phyloP scores from a whole-genome alignment of 2,329 filamentous ascomycete species.

The Aspergillus hiratsukae region DNA sequence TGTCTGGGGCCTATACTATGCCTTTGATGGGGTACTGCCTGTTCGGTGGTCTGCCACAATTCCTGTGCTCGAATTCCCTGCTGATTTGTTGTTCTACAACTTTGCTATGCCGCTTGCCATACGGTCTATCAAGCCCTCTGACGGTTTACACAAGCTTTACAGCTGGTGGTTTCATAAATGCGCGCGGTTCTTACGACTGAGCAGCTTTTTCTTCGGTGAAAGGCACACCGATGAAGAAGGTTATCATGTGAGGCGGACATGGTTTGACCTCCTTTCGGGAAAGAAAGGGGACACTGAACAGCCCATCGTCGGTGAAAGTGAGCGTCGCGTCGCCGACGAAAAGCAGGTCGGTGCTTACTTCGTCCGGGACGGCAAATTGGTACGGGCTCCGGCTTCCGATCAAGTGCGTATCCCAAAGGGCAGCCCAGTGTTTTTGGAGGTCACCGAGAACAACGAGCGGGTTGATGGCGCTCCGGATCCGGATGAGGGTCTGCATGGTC shows the following conservation, averaged over 20 bases:
- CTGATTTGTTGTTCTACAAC: constrained; percentile 94
- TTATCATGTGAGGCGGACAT: constrained; percentile 56
- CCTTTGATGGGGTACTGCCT: constrained; percentile 69
- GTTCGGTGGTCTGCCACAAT: constrained; percentile 92
- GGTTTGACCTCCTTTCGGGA: constrained; percentile 42
- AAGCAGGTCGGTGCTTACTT: constrained; percentile 47
- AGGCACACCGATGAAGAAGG: constrained; percentile 78
- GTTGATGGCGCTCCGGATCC: constrained; percentile 56
- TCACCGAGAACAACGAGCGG: constrained; percentile 62
- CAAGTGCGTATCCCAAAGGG: constrained; percentile 91
- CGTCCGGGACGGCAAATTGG: constrained; percentile 71
- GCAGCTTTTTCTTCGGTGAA: constrained; percentile 90
- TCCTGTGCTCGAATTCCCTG: constrained; percentile 87
- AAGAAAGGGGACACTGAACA: constrained; percentile 36
- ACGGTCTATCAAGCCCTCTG: constrained; percentile 77
- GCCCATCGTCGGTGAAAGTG: constrained; percentile 31
- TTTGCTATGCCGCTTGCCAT: constrained; percentile 88
- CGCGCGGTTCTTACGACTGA: constrained; percentile 72
- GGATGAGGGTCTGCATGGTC: constrained; percentile 56
- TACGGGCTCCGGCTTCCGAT: constrained; percentile 89
- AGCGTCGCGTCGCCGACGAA: constrained; percentile 37
- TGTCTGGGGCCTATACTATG: constrained; percentile 78
- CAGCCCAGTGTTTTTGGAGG: constrained; percentile 71
- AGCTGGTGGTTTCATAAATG: constrained; percentile 94
- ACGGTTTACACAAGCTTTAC: constrained; percentile 79